Evolutionary conservation across 176 grass and related monocot genomes (phyloP).

Genomic region (Bolboschoenus planiculmis): DNA sequence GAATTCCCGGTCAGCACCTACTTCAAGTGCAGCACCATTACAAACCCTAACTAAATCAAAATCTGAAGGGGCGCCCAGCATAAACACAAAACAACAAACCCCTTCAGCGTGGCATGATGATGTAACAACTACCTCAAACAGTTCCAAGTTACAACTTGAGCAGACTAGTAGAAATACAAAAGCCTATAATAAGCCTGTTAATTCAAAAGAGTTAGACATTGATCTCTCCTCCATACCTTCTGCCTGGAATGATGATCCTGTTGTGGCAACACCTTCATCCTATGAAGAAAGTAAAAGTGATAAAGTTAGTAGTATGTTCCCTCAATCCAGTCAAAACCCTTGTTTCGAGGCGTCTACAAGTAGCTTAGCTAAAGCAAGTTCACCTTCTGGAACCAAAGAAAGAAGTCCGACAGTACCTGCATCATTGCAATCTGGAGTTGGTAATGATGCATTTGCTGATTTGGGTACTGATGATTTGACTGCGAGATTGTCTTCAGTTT

Average conservation of each 20-base stretch:
- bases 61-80: slow-evolving; percentile 35
- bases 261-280: slow-evolving; percentile 33
- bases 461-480: slow-evolving; percentile 31
- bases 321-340: background rate
- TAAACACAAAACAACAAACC: slow-evolving; percentile 31
- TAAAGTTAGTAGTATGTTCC: background rate
- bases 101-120: slow-evolving; percentile 86
- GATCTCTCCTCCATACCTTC: slow-evolving; percentile 65
- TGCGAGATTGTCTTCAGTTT: slow-evolving; percentile 41
- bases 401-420: slow-evolving; percentile 2
- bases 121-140: slow-evolving; percentile 38
- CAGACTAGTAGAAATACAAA: slow-evolving; percentile 41
- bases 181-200: slow-evolving; percentile 48
- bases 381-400: slow-evolving; percentile 39
- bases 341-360: slow-evolving; percentile 27
- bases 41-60: slow-evolving; percentile 53
- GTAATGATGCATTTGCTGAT: slow-evolving; percentile 26
- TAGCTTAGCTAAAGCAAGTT: slow-evolving; percentile 15
- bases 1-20: slow-evolving; percentile 33
- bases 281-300: slow-evolving; percentile 31
- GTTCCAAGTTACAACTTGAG: slow-evolving; percentile 39
- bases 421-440: background rate
- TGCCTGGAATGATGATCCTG: slow-evolving; percentile 75
- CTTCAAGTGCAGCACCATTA: slow-evolving; percentile 30
- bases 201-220: slow-evolving; percentile 46